phyloP scores from a whole-genome alignment of 1,284 basidiomycete genomes.

The Ustilago vetiveriae region DNA sequence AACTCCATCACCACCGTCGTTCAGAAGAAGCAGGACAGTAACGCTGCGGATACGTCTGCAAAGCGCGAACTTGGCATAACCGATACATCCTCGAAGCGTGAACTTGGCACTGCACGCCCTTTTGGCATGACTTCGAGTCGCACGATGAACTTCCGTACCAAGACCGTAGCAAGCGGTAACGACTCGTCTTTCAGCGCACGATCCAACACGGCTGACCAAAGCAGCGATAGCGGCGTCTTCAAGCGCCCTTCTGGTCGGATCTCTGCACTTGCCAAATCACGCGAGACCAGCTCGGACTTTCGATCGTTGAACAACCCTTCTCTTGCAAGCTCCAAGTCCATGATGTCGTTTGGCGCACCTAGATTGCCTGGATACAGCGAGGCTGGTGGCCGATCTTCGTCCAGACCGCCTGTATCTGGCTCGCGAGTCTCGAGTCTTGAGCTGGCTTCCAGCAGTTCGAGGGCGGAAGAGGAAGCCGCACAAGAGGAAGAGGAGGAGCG shows the following conservation, averaged over 20 bases:
- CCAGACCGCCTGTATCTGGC: slow-evolving; percentile 1
- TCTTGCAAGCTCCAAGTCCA: slow-evolving; percentile 20
- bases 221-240: slow-evolving; percentile 24
- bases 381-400: background rate
- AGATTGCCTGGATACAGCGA: slow-evolving; percentile 24
- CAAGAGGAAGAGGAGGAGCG: slow-evolving; percentile 28
- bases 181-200: slow-evolving; percentile 17
- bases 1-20: background rate
- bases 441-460: slow-evolving; percentile 5
- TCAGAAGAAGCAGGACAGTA: slow-evolving; percentile 8
- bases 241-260: slow-evolving; percentile 39
- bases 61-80: no score
- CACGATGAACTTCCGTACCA: slow-evolving; percentile 16
- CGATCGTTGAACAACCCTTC: slow-evolving; percentile 6
- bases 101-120: slow-evolving; percentile 12
- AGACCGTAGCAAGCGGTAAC: background rate
- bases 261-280: slow-evolving; percentile 29
- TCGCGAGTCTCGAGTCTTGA: slow-evolving; percentile 19
- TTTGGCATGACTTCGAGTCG: slow-evolving; percentile 11
- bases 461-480: slow-evolving; percentile 20
- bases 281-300: slow-evolving; percentile 27
- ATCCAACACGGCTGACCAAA: slow-evolving; percentile 17
- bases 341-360: slow-evolving; percentile 40
- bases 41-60: background rate
- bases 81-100: slow-evolving; percentile 12